phyloP scores from a whole-genome alignment of 768 basidiomycete genomes.

The Mycena rebaudengoi region DNA sequence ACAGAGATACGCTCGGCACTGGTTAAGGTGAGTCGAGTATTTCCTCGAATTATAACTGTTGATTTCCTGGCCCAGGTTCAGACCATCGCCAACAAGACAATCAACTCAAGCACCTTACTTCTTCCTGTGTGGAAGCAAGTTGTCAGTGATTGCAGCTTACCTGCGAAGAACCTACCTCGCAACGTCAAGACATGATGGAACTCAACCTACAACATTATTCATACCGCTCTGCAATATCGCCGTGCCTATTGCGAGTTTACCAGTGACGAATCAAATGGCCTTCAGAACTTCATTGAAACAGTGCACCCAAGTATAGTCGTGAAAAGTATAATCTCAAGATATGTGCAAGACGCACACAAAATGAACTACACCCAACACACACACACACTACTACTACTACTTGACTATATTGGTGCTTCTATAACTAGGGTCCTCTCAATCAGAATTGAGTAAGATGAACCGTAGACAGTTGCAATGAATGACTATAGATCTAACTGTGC shows the following conservation, averaged over 20 bases:
- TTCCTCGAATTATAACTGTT: constrained; percentile 13
- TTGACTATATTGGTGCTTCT: too few relatives aligned
- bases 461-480: too few relatives aligned
- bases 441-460: too few relatives aligned
- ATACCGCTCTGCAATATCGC: constrained; percentile 38
- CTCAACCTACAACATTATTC: constrained; percentile 47
- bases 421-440: too few relatives aligned
- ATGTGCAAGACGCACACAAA: too few relatives aligned
- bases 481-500: too few relatives aligned
- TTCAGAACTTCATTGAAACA: too few relatives aligned
- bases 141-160: neutral
- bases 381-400: too few relatives aligned
- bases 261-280: constrained; percentile 23
- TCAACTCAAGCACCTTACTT: constrained; percentile 27
- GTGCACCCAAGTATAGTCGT: too few relatives aligned
- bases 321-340: too few relatives aligned
- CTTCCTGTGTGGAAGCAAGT: constrained; percentile 30
- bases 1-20: constrained; percentile 36
- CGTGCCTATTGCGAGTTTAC: constrained; percentile 37
- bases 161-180: constrained; percentile 35
- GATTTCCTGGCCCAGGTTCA: constrained; percentile 26
- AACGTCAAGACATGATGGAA: constrained; percentile 51
- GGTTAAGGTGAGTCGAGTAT: constrained; percentile 38
- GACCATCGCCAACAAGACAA: constrained; percentile 19
- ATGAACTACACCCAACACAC: too few relatives aligned